Evolutionary conservation across 768 basidiomycete species (phyloP), one percentile per base, ranked within the genome.

Genomic region (Lactarius psammicola): DNA sequence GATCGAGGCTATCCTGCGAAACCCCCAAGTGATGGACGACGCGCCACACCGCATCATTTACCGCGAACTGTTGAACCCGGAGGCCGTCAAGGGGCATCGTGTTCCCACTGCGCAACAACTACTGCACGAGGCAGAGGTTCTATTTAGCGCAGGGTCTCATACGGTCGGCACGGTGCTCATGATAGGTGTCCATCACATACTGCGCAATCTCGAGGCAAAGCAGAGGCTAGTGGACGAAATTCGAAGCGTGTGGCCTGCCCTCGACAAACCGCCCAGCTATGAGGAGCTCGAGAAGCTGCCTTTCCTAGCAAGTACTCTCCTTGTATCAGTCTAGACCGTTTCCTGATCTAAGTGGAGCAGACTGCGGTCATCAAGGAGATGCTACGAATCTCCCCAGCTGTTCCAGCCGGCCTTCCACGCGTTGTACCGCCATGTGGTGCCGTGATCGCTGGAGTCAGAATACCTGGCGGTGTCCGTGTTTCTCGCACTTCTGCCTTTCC

Each of bases 401-500:
- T 31, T 30, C 66, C 66, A 1, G 49, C 57, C 8, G 64, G 64
- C 4, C 66, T 67, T 10, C 66, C 66, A 38, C 66, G 66, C 6
- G 42, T 64, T 0, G 62, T 67, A 1, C 66, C 66, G 2, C 40
- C 66, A 36, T 40, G 62, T 31, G 66, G 66, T 31, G 62, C 66
- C 11, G 33, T 59, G 0, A 64, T 67, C 28, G 63, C 57, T 4
- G 66, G 57, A 15, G 57, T 64, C 6, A 26, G 9, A 9, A 64
- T 67, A n/a, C 66, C 66, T 8, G 62, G 40, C 23, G 66, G 66
- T 51, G 66, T 67, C 20, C 15, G 66, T 64, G 30, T 64, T 64
- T 44, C 56, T 23, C 10, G 2, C 20, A 23, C 28, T 17, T 26
- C 11, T 4, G 10, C 13, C 28, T 4, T 1, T 55, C 34, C 8